Percentiles rank a stretch among this genome's conserved stretches.
phyloP scores from a whole-genome alignment of 1,139 yeast species.

The Meyerozyma carpophila region DNA sequence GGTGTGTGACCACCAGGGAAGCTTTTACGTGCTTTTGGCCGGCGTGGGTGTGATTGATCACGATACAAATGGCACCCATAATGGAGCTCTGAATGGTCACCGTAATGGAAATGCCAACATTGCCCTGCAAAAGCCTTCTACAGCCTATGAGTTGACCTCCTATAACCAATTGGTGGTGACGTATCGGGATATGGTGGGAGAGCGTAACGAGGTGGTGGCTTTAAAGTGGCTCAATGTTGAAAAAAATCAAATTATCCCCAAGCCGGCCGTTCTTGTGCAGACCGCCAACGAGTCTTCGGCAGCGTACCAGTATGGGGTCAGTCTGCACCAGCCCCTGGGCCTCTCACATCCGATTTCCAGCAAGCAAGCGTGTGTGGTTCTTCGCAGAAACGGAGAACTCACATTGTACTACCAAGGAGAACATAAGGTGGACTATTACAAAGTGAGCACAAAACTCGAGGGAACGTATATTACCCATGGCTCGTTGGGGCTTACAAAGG shows the following conservation, averaged over 20 bases:
- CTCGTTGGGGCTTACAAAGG: conserved; percentile 54
- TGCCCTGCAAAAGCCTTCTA: conserved; percentile 8
- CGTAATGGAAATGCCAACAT: conserved; percentile 1
- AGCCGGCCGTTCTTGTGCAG: conserved; percentile 41
- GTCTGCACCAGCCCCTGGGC: conserved; percentile 56
- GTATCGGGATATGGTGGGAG: conserved; percentile 29
- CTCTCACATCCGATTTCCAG: conserved; percentile 64
- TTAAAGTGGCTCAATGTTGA: conserved; percentile 69
- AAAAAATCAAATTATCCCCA: conserved; percentile 51
- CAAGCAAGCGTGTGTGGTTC: conserved; percentile 67
- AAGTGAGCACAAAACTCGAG: conserved; percentile 22
- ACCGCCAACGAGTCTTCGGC: conserved; percentile 13
- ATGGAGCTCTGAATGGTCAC: conserved; percentile 3
- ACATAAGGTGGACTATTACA: conserved; percentile 53
- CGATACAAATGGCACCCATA: conserved; percentile 3
- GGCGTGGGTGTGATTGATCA: conserved; percentile 35
- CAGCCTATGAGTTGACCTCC: conserved; percentile 42
- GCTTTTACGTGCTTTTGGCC: conserved; percentile 42
- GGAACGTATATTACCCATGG: conserved; percentile 37
- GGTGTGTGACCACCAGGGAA: conserved; percentile 44
- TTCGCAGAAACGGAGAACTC: conserved; percentile 60
- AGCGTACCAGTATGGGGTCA: conserved; percentile 49
- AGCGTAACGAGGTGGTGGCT: conserved; percentile 34
- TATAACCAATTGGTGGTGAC: conserved; percentile 45
- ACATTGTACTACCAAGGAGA: conserved; percentile 59